Evolutionary conservation across 2,329 filamentous ascomycete genomes (phyloP), one percentile per base, ranked within the genome.

Genomic region (Rhytidhysteron rufulum): DNA sequence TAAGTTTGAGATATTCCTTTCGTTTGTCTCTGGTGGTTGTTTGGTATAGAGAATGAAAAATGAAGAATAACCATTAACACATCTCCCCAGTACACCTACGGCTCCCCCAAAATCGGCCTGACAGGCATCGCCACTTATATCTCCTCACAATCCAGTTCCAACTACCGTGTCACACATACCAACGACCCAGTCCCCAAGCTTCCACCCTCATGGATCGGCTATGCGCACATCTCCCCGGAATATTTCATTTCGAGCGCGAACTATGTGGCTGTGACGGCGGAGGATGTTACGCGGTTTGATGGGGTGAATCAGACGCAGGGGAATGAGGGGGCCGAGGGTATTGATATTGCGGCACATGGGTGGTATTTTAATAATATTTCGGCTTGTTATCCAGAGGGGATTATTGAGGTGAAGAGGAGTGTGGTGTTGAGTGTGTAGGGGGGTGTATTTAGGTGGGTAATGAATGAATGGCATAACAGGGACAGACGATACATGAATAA

Each of bases 141-240:
- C 44, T 72, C 71, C 6, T 50, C 51, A 34, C 78, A 83, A 50
- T 43, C 65, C 2, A 77, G 71, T 39, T 57, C 57, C 40, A 75
- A 78, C 48, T 83, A 73, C 66, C 80, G 85, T 47, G 69, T 86
- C 37, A 88, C 85, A 2, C 83, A 88, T 63, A 65, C 63, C 31
- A 68, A 76, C 50, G 86, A 89, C 58, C 80, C 82, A 1, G 77
- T 88, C 2, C 82, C 85, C 0, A 75, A 80, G 31, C 70, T 89
- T 27, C 84, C 85, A 1, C 77, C 82, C 16, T 79, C 55, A 42
- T 38, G 76, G 33, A 60, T 83, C 37, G 76, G 77, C 24, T 88
- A 80, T 67, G 67, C 74, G 29, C 85, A 88, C 61, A 76, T 79
- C n/a, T 77, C 71, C 13, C 82, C 84, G 1, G 85, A 88, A 69